Conservation (phyloP, 148 eudicot genomes). For the Rhododendron ovatum region DNA sequence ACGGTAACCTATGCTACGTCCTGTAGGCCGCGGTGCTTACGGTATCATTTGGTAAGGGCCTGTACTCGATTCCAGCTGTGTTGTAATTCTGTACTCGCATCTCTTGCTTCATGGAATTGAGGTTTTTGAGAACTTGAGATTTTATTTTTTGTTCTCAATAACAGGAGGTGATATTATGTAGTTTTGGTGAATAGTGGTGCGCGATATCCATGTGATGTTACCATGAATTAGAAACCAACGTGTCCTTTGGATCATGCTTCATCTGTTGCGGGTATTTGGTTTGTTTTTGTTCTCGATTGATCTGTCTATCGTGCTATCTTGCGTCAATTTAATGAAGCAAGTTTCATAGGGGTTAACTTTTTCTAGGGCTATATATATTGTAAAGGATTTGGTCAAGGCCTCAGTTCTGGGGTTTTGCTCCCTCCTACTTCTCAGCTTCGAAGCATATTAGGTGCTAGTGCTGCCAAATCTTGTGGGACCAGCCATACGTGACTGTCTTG, state of each 20-base stretch:
- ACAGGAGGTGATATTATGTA: neutral
- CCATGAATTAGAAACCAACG: neutral
- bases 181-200: neutral
- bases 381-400: neutral
- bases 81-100: neutral
- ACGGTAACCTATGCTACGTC: constrained; percentile 60
- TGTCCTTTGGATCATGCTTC: neutral
- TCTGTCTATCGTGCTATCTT: no score
- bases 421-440: neutral
- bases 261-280: neutral
- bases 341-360: neutral
- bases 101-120: neutral
- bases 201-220: neutral
- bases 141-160: neutral
- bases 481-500: neutral
- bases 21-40: constrained; percentile 92
- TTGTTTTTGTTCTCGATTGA: neutral
- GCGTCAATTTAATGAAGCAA: neutral
- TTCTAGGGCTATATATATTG: neutral
- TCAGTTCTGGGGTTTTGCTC: neutral
- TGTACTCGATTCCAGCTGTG: neutral
- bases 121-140: neutral
- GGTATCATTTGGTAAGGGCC: constrained; percentile 80
- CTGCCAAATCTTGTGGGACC: neutral
- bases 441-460: neutral